Percentiles rank a stretch among this genome's conserved stretches.
These are phyloP conservation scores for Cordyceps javanica DNA, from an alignment of 2,329 filamentous ascomycete species.

Conservation along the genomic window DNA sequence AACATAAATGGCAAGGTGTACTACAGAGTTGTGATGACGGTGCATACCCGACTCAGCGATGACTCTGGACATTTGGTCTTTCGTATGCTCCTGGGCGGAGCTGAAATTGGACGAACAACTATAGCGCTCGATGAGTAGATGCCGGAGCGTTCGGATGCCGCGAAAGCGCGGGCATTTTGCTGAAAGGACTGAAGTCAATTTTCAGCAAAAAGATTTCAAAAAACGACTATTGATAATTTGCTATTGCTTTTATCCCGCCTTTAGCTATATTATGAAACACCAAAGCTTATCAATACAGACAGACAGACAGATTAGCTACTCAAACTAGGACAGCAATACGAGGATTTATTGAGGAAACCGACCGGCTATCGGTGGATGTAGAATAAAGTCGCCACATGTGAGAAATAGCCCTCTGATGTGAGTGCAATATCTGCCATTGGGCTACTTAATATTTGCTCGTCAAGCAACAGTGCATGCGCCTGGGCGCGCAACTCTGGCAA, in stretches of 20 bases:
- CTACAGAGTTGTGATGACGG: not conserved
- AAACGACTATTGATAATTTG: too few species aligned
- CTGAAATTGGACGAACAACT: not conserved
- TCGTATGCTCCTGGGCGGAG: not conserved
- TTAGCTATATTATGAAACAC: too few species aligned
- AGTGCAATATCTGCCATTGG: not conserved
- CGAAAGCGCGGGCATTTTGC: too few species aligned
- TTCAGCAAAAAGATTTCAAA: too few species aligned
- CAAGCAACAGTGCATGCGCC: not conserved
- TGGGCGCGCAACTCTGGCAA: not conserved
- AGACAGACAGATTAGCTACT: too few species aligned
- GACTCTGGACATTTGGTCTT: not conserved
- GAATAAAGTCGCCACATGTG: not conserved
- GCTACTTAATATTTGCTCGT: not conserved
- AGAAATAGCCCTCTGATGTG: not conserved
- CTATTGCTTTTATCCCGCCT: too few species aligned
- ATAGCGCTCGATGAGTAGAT: not conserved
- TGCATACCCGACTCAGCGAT: not conserved
- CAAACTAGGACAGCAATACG: not conserved
- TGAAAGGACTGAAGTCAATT: not conserved
- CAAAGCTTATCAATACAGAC: too few species aligned
- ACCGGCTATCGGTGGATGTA: not conserved
- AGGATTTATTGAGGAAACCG: not conserved
- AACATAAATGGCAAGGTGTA: too few species aligned
- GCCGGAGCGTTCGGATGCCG: not conserved